phyloP scores from a whole-genome alignment of 768 basidiomycete genomes.

The Tricholoma bakamatsutake region DNA sequence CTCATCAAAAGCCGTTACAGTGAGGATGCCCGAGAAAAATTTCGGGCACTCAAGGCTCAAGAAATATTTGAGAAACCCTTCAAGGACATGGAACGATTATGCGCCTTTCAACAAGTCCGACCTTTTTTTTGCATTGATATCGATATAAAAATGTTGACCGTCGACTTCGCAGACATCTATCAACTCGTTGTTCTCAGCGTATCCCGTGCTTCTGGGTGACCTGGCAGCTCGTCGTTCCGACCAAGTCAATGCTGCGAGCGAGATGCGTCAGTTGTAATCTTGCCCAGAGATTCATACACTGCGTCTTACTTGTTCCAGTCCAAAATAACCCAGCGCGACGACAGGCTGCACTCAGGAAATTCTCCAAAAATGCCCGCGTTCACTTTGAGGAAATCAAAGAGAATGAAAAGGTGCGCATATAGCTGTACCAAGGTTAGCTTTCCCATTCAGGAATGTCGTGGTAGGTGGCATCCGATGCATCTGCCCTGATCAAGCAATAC shows the following conservation, averaged over 20 bases:
- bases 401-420: slow-evolving; percentile 29
- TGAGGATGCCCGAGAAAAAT: slow-evolving; percentile 23
- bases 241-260: slow-evolving; percentile 28
- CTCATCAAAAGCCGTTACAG: slow-evolving; percentile 12
- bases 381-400: slow-evolving; percentile 29
- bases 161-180: slow-evolving; percentile 16
- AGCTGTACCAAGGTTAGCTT: background rate
- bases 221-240: slow-evolving; percentile 29
- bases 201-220: slow-evolving; percentile 25
- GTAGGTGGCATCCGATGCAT: slow-evolving; percentile 30
- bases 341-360: slow-evolving; percentile 21
- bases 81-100: slow-evolving; percentile 20
- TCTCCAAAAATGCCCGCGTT: slow-evolving; percentile 26
- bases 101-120: slow-evolving; percentile 21
- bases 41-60: slow-evolving; percentile 20
- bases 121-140: background rate
- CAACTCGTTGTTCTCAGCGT: slow-evolving; percentile 18
- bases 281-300: background rate
- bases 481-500: slow-evolving; percentile 28
- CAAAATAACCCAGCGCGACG: slow-evolving; percentile 20
- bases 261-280: slow-evolving; percentile 26
- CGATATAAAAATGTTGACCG: slow-evolving; percentile 1
- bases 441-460: background rate
- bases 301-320: slow-evolving; percentile 18
- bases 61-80: slow-evolving; percentile 23